Conservation (phyloP, 495 filamentous ascomycete species). For the Thermothielavioides terrestris region DNA sequence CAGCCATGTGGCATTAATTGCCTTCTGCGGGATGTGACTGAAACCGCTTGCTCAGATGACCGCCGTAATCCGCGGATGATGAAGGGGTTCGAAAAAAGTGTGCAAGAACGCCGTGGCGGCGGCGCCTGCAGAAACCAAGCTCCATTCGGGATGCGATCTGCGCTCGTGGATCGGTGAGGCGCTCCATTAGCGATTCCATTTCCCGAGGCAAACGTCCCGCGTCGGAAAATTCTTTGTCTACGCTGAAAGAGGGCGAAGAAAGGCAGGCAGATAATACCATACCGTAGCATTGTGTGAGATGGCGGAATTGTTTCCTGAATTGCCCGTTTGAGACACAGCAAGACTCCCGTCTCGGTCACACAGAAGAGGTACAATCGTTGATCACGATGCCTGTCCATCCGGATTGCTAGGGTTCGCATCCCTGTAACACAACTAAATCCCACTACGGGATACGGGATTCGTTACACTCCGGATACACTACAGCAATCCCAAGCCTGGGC, state of each 20-base stretch:
- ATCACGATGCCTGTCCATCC: conserved; percentile 2
- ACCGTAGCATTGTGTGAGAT: neutral
- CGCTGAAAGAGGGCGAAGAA: neutral
- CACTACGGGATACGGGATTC: no score
- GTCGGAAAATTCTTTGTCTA: neutral
- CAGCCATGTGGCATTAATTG: conserved; percentile 11
- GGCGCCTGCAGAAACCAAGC: neutral
- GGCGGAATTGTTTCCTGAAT: neutral
- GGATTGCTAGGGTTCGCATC: conserved; percentile 1
- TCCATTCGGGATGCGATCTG: conserved; percentile 4
- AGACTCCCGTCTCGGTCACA: neutral
- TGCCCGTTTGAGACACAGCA: neutral
- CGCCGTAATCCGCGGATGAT: neutral
- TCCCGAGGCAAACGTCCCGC: neutral
- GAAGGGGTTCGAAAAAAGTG: neutral
- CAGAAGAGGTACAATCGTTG: neutral
- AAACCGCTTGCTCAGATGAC: neutral
- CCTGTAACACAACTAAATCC: neutral
- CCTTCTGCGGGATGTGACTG: neutral
- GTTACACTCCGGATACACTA: no score
- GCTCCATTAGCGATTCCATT: neutral
- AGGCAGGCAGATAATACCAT: neutral
- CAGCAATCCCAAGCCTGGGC: no score
- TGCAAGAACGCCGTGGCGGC: neutral
- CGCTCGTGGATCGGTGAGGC: neutral